Base-by-base conservation (phyloP, 108 stramenopile genomes). In the Cyclotella sp. region DNA sequence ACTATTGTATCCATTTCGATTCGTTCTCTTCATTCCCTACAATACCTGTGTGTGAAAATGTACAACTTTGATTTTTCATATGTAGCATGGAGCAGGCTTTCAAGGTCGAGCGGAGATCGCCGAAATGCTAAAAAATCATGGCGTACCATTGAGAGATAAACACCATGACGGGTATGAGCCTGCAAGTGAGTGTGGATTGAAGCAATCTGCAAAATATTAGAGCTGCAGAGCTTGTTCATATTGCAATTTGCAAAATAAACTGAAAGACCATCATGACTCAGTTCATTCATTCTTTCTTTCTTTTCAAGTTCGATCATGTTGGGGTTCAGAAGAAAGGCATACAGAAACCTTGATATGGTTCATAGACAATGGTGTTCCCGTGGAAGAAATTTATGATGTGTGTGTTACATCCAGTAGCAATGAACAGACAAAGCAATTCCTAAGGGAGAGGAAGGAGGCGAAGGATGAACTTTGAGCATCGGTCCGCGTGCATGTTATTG, bases 301-400 rank as follows among this genome's bases (percentile, higher is more conserved):
- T 11, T 13, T 16, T 57, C 11, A 18, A 81, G 74, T 82, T 69
- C 77, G 82, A 21, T 34, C 82, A 27, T 83, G 82, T 66, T 83
- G 82, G 82, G 82, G 82, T 15, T 49, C 73, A 27, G 77, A 83
- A n/a, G 40, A 11, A 22, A 68, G 82, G 51, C 82, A 83, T 57
- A 75, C 78, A 34, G 78, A 73, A 30, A 69, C 82, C 13, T 26
- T 83, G 11, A 55, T 42, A 8, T 83, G 64, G 63, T 79, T 83
- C 65, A 22, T 83, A 41, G 67, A 78, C 24, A 78, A 78, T 39
- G 82, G 82, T 21, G 82, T 79, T 34, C 77, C 77, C 28, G 22
- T 79, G 21, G 77, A 75, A 74, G 82, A 67, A 46, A 79, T 78
- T 47, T 79, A 75, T 59, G 72, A 79, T 28, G 54, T 21, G 6